Percentiles rank a stretch among this genome's conserved stretches.
Evolutionary conservation across 2,329 filamentous ascomycete species (phyloP).

Genomic region (Aureobasidium sp.): DNA sequence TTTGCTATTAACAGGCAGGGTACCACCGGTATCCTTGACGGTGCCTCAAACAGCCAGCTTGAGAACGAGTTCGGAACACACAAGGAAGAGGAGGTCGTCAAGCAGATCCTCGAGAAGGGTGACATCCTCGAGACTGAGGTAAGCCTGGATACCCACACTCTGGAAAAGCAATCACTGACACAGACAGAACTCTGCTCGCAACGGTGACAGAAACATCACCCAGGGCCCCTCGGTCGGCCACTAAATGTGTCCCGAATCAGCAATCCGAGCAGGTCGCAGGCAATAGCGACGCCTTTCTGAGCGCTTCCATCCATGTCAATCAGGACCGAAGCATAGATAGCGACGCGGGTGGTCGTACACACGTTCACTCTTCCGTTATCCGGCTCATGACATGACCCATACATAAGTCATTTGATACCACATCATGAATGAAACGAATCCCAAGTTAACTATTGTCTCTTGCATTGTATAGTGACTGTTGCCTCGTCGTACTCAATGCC

Average conservation of each 20-base stretch:
- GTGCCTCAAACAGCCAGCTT: slow-evolving; percentile 65
- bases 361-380: slow-evolving; percentile 7
- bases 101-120: slow-evolving; percentile 73
- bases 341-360: not conserved
- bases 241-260: not conserved
- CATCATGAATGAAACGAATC: slow-evolving; percentile 11
- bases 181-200: slow-evolving; percentile 32
- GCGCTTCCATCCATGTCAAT: not conserved
- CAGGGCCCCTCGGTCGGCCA: slow-evolving; percentile 30
- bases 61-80: slow-evolving; percentile 82
- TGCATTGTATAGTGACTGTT: not conserved
- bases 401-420: slow-evolving; percentile 13
- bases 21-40: slow-evolving; percentile 69
- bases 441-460: not conserved
- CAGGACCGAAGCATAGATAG: slow-evolving; percentile 5
- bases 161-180: slow-evolving; percentile 19
- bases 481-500: not conserved
- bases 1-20: slow-evolving; percentile 62
- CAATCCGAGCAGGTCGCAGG: slow-evolving; percentile 4
- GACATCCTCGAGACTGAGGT: slow-evolving; percentile 56
- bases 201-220: slow-evolving; percentile 38
- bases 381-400: not conserved
- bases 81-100: slow-evolving; percentile 72
- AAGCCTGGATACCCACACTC: slow-evolving; percentile 25
- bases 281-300: not conserved